A percentile compares a stretch with the other conserved stretches of the same genome.
Conservation (phyloP, 345 rosid genomes). For the Hibiscus mutabilis region DNA sequence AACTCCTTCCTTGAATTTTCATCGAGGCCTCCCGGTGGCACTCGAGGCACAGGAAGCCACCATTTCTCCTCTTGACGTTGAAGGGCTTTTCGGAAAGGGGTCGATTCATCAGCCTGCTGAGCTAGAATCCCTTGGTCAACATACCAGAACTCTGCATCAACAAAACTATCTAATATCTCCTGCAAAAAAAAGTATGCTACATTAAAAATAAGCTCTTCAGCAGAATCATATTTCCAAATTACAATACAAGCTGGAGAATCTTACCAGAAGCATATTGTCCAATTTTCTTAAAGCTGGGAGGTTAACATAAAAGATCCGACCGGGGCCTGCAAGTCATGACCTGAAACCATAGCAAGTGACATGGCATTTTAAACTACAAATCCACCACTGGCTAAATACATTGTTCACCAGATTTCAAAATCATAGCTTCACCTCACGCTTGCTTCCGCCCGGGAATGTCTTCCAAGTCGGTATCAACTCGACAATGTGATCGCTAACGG, state of each 20-base stretch:
- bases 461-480: slow-evolving; percentile 95
- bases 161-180: slow-evolving; percentile 88
- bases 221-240: slow-evolving; percentile 1
- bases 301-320: slow-evolving; percentile 73
- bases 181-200: slow-evolving; percentile 21
- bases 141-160: slow-evolving; percentile 81
- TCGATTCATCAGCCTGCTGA: slow-evolving; percentile 62
- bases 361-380: slow-evolving; percentile 1
- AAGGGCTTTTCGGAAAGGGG: slow-evolving; percentile 61
- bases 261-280: slow-evolving; percentile 96
- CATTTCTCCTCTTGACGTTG: slow-evolving; percentile 98
- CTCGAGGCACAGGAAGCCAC: slow-evolving; percentile 99
- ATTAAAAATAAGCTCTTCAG: slow-evolving; percentile 10
- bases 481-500: slow-evolving; percentile 91
- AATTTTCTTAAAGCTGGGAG: slow-evolving; percentile 91
- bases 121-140: slow-evolving; percentile 90
- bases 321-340: slow-evolving; percentile 96
- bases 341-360: slow-evolving; percentile 30
- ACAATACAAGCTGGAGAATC: slow-evolving; percentile 14
- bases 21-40: slow-evolving; percentile 70
- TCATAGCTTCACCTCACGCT: slow-evolving; percentile 70
- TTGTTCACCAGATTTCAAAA: neutral
- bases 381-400: neutral
- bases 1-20: slow-evolving; percentile 72
- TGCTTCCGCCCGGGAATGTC: slow-evolving; percentile 88